Conservation (phyloP, 176 grass and related monocot species). For the Ensete ventricosum region DNA sequence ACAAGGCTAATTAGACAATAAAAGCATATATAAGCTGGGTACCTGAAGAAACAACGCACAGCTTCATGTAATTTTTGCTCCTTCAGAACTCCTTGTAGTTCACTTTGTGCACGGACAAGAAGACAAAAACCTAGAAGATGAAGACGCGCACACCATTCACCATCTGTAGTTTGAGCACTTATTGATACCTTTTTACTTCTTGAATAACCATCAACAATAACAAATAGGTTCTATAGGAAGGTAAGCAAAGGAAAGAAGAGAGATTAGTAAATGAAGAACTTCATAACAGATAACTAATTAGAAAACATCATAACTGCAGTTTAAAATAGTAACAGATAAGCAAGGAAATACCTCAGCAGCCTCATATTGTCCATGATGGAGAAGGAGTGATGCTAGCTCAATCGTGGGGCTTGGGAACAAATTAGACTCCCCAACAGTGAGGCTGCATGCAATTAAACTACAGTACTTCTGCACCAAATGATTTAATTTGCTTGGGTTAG, state of each 20-base stretch:
- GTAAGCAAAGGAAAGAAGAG: constrained; percentile 5
- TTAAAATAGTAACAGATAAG: background rate
- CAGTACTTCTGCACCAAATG: constrained; percentile 51
- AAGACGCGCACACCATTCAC: constrained; percentile 41
- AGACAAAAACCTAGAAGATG: constrained; percentile 94
- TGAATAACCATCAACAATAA: constrained; percentile 57
- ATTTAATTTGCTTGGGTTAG: constrained; percentile 44
- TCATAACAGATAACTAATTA: background rate
- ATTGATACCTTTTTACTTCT: constrained; percentile 42
- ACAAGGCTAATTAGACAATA: background rate
- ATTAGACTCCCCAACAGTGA: constrained; percentile 23
- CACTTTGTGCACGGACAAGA: constrained; percentile 53
- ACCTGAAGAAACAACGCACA: constrained; percentile 89
- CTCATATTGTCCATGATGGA: constrained; percentile 75
- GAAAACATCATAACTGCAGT: background rate
- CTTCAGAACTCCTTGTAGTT: constrained; percentile 58
- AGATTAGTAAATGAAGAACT: constrained; percentile 6
- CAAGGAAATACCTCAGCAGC: constrained; percentile 55
- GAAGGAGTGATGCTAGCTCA: constrained; percentile 45
- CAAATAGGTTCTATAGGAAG: constrained; percentile 52
- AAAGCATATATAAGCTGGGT: background rate
- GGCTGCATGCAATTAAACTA: constrained; percentile 46
- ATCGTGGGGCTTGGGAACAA: constrained; percentile 37
- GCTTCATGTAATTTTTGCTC: constrained; percentile 73
- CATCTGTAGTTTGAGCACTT: constrained; percentile 32